Evolutionary conservation across 345 rosid species (phyloP).

Genomic region (Hibiscus tridactylites): DNA sequence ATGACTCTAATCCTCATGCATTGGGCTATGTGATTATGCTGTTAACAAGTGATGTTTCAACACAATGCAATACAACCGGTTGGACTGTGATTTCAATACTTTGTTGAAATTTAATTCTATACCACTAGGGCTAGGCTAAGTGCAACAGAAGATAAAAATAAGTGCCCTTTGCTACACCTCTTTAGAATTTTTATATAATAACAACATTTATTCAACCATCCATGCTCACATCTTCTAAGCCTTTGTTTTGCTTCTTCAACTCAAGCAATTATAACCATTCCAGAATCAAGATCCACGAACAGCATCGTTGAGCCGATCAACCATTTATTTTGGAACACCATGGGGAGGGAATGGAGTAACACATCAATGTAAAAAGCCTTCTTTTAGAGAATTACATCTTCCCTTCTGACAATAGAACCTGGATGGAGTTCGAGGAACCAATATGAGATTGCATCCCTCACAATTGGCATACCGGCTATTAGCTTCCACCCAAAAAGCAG

Average conservation of each 20-base stretch:
- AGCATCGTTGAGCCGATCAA: neutral
- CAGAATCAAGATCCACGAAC: neutral
- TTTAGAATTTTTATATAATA: neutral
- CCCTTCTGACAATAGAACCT: neutral
- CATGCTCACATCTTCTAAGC: no score
- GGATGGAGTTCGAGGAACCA: neutral
- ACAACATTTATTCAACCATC: no score
- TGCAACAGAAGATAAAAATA: neutral
- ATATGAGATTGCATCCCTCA: neutral
- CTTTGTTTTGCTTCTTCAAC: no score
- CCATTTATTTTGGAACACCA: neutral
- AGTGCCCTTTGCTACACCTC: neutral
- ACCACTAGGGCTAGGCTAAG: no score
- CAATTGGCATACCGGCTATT: slow-evolving; percentile 5
- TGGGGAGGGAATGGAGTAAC: neutral
- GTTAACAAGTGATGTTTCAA: no score
- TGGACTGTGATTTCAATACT: no score
- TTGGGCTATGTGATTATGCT: no score
- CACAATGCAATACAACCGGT: no score
- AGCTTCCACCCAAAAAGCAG: slow-evolving; percentile 33
- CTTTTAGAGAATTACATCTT: neutral
- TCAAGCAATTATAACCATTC: no score
- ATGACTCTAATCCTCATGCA: no score
- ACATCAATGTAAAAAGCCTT: neutral
- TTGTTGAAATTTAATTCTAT: no score